Evolutionary conservation across 2,329 filamentous ascomycete species (phyloP).

Genomic region (Botrytis sinoallii): DNA sequence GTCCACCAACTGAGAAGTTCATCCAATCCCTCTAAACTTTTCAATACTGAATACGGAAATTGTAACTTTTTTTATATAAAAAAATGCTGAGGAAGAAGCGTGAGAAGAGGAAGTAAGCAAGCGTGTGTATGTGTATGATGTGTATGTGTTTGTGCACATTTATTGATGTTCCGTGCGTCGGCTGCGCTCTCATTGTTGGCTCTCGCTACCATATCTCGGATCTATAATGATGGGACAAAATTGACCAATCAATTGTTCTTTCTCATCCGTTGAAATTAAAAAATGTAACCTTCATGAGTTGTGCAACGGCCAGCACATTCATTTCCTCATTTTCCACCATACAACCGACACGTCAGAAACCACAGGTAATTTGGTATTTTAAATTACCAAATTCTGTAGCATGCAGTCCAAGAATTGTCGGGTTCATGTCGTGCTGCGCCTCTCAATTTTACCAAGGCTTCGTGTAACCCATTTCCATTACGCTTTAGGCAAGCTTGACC

Average conservation of each 20-base stretch:
- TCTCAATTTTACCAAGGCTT: neutral
- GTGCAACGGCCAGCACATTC: slow-evolving; percentile 18
- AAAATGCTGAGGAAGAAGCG: neutral
- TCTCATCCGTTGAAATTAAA: slow-evolving; percentile 8
- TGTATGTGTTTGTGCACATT: neutral
- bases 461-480: slow-evolving; percentile 1
- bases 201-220: slow-evolving; percentile 19
- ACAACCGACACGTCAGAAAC: slow-evolving; percentile 19
- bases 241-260: slow-evolving; percentile 6
- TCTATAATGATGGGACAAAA: neutral
- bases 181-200: neutral
- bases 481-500: slow-evolving; percentile 20
- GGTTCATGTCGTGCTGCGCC: slow-evolving; percentile 21
- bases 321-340: slow-evolving; percentile 8
- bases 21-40: slow-evolving; percentile 9
- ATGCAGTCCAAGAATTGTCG: slow-evolving; percentile 18
- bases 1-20: slow-evolving; percentile 4
- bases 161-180: neutral
- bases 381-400: slow-evolving; percentile 8
- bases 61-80: neutral
- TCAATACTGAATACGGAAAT: slow-evolving; percentile 2
- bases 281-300: slow-evolving; percentile 17
- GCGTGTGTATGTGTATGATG: neutral
- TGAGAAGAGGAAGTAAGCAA: neutral
- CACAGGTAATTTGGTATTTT: slow-evolving; percentile 6